Base-by-base conservation (phyloP, 257 asterid species). In the Lantana camara region DNA sequence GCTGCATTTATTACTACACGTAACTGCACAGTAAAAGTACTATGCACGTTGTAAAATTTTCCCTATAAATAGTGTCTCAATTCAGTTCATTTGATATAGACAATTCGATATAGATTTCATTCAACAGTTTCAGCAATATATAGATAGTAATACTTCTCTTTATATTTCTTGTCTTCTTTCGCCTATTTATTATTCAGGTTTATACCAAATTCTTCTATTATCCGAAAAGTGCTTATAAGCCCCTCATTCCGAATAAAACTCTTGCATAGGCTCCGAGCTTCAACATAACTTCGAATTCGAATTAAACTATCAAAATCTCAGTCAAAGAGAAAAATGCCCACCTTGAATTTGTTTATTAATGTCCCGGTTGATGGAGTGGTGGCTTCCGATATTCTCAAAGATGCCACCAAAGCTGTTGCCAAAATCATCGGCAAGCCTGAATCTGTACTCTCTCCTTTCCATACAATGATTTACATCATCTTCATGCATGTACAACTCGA, bases 401-500 rank as follows among this genome's bases (percentile, higher is more conserved):
- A 93, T 80, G 96, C 97, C 29, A 85, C 97, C 30, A 93, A 90
- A 84, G 97, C 99, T 15, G 97, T 93, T 47, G 90, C 97, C 59
- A 90, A 82, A 67, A 90, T 81, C 73, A 81, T 93, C 44, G 95
- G 95, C 75, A 93, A 90, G 69, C 97, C 99, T 4, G 97, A 93
- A 73, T 90, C 98, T 0, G 98, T 91, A 63, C 34, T 51, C 11
- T n/a, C n/a, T n/a, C 56, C 54, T 45, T 0, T n/a, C 27, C 51
- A 2, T 46, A 0, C 6, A 3, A 15, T 7, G 8, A 2, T 47
- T 12, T 19, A 60, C 38, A 16, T 34, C 10, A 34, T 40, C 53
- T 41, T 27, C 56, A n/a, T 41, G 4, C 9, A 20, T 1, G n/a
- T 32, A 30, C 11, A 9, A 7, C 40, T 35, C 9, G 9, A 35